These are phyloP conservation scores for Daldinia loculata DNA, from an alignment of 495 filamentous ascomycete genomes.

Conservation along the genomic window DNA sequence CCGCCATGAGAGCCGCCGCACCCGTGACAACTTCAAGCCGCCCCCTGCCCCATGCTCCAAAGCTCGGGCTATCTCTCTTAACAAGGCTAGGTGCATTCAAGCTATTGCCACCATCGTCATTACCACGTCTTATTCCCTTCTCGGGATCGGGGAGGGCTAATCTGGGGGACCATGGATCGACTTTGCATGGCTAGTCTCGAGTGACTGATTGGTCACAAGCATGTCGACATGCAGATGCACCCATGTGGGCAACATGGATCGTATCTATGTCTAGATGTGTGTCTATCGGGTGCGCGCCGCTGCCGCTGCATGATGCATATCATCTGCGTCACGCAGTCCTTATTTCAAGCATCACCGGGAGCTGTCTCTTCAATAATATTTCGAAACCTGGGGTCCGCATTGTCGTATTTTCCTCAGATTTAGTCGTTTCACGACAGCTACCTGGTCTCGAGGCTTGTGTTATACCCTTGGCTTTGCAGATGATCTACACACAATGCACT, in stretches of 20 bases:
- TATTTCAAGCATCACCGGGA: slow-evolving; percentile 15
- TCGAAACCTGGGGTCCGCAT: slow-evolving; percentile 9
- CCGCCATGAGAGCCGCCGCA: slow-evolving; percentile 23
- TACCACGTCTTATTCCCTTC: slow-evolving; percentile 1
- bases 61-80: neutral
- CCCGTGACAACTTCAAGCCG: slow-evolving; percentile 22
- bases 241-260: slow-evolving; percentile 42
- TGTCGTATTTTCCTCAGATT: neutral
- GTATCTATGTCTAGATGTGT: slow-evolving; percentile 27
- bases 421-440: slow-evolving; percentile 22
- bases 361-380: neutral
- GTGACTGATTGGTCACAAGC: slow-evolving; percentile 40
- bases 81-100: neutral
- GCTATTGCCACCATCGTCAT: neutral
- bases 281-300: slow-evolving; percentile 43
- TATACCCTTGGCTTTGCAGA: slow-evolving; percentile 5
- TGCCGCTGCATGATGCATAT: slow-evolving; percentile 49
- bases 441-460: neutral
- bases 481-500: slow-evolving; percentile 23
- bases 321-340: slow-evolving; percentile 44
- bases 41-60: neutral
- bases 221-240: slow-evolving; percentile 27
- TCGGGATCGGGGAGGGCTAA: slow-evolving; percentile 4
- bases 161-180: slow-evolving; percentile 34
- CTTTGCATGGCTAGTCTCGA: slow-evolving; percentile 31